A percentile compares a stretch with the other conserved stretches of the same genome.
Evolutionary conservation across 2,329 filamentous ascomycete genomes (phyloP).

Genomic region (Eutypella sp.): DNA sequence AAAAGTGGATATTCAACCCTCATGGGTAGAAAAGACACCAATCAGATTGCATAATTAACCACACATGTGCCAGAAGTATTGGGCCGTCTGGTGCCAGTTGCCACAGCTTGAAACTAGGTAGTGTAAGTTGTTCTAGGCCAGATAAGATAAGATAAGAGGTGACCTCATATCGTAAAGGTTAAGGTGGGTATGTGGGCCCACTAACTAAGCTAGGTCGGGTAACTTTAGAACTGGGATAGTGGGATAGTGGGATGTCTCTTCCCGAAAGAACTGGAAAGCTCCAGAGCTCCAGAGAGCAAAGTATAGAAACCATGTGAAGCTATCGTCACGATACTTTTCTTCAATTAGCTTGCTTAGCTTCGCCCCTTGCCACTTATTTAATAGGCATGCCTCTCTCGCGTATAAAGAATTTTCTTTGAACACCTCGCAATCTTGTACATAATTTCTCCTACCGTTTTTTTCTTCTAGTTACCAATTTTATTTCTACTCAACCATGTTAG

Average conservation of each 20-base stretch:
- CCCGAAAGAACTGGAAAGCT: conserved; percentile 2
- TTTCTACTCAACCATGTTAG: conserved; percentile 30
- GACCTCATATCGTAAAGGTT: background rate
- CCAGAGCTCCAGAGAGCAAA: no score
- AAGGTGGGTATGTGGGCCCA: no score
- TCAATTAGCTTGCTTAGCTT: no score
- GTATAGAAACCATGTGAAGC: conserved; percentile 1
- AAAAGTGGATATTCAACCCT: background rate
- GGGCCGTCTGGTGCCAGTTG: background rate
- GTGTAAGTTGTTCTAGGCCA: background rate
- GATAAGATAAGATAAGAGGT: background rate
- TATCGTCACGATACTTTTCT: background rate
- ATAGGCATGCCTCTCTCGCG: background rate
- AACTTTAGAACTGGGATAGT: no score
- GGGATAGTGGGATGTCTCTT: background rate
- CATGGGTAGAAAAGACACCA: background rate
- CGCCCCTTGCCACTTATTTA: no score
- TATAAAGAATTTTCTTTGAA: background rate
- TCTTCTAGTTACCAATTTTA: no score
- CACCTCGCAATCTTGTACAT: no score
- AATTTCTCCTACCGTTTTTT: background rate
- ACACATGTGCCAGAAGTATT: background rate
- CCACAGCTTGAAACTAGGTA: background rate
- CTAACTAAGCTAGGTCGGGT: background rate
- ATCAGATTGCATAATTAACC: background rate